phyloP scores from a whole-genome alignment of 1,284 basidiomycete species.

The Ceratobasidium sp. region DNA sequence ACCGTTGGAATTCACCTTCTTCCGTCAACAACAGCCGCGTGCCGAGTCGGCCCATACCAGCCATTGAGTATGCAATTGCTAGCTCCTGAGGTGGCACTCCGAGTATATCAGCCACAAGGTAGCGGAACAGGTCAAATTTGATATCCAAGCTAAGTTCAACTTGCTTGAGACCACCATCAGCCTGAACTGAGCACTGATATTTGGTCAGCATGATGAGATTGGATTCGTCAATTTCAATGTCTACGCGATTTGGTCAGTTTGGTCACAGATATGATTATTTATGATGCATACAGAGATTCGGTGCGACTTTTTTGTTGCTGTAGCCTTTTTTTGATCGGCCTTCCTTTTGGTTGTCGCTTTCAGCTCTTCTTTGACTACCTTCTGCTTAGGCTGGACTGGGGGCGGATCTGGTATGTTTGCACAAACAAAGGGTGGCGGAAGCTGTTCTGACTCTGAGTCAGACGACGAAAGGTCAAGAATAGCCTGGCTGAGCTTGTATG shows the following conservation, averaged over 20 bases:
- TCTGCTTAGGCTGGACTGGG: too few species aligned
- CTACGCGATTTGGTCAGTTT: too few species aligned
- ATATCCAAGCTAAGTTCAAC: neutral
- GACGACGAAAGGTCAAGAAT: neutral
- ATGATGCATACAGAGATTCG: too few species aligned
- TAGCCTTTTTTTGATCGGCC: too few species aligned
- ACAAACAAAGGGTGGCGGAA: neutral
- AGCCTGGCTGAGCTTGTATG: neutral
- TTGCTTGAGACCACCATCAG: constrained; percentile 4
- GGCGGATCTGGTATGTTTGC: too few species aligned
- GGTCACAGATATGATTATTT: too few species aligned
- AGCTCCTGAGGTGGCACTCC: neutral
- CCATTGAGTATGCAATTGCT: neutral
- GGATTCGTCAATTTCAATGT: neutral
- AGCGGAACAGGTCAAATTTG: neutral
- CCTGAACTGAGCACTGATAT: neutral
- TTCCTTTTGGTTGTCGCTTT: too few species aligned
- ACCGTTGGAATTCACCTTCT: neutral
- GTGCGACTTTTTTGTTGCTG: too few species aligned
- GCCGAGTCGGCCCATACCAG: neutral
- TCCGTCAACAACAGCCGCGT: neutral
- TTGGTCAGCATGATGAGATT: neutral
- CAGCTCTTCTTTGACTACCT: too few species aligned
- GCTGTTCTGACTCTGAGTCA: neutral
- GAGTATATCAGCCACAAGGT: neutral